phyloP scores from a whole-genome alignment of 148 eudicot species.

The Rhododendron simsii region DNA sequence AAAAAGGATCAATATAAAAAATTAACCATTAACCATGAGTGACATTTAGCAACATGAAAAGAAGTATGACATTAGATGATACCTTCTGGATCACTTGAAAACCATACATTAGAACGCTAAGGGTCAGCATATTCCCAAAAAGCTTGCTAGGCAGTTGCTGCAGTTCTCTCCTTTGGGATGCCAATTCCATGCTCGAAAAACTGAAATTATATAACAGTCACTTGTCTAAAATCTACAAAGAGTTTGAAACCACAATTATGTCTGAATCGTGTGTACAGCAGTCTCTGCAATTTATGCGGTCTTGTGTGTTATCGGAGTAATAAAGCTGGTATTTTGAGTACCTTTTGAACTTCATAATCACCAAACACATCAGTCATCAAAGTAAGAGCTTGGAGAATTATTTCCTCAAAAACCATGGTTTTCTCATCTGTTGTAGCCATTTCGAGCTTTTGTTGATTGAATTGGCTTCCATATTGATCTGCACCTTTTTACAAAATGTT shows the following conservation, averaged over 20 bases:
- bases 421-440: slow-evolving; percentile 68
- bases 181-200: slow-evolving; percentile 83
- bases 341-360: slow-evolving; percentile 51
- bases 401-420: slow-evolving; percentile 63
- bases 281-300: neutral
- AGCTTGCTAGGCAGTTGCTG: slow-evolving; percentile 80
- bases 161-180: slow-evolving; percentile 62
- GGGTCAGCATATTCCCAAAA: slow-evolving; percentile 64
- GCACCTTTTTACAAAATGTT: no score
- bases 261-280: neutral
- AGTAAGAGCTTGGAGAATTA: slow-evolving; percentile 66
- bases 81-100: slow-evolving; percentile 39
- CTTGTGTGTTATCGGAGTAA: neutral
- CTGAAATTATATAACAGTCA: slow-evolving; percentile 24
- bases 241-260: neutral
- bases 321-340: slow-evolving; percentile 5
- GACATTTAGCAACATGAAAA: neutral
- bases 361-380: slow-evolving; percentile 62
- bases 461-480: slow-evolving; percentile 43
- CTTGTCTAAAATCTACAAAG: neutral
- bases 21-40: neutral
- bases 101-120: slow-evolving; percentile 93
- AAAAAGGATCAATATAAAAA: neutral
- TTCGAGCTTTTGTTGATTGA: slow-evolving; percentile 81
- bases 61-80: neutral